Base-by-base conservation (phyloP, 495 filamentous ascomycete genomes). In the Talaromyces liani region DNA sequence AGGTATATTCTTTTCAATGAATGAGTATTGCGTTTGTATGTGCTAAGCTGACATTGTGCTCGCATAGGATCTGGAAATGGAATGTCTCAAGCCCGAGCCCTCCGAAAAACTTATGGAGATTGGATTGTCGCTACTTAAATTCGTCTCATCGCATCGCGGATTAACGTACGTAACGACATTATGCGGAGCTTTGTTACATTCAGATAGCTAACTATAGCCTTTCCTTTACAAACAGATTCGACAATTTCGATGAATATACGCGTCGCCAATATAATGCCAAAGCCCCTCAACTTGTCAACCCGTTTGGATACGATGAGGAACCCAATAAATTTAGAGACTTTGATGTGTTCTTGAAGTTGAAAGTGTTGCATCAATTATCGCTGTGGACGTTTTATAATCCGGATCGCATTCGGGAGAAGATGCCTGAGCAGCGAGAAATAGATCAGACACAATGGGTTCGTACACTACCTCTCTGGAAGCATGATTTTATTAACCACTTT, bases 191-290 rank as follows among this genome's bases (percentile, higher is more conserved):
- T 24, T 51, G 9, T n/a, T 57, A n/a, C n/a, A 55, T 36, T 60
- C 49, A 36, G 14, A 60, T 8, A 36, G 39, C 67, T 64, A 34
- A 63, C 51, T 16, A 49, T 9, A 7, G 45, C 3, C 45, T 20
- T 41, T 16, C 4, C 36, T 27, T 12, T 56, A 29, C 20, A n/a
- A 62, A 39, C 66, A 97, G 93, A 3, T 87, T 81, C 25, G 93
- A 93, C 7, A 85, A 93, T 55, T 98, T 98, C 67, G 92, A 98
- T 71, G 92, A 98, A 71, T 96, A 97, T 65, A 91, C 93, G 55
- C 87, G 91, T 66, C 86, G 91, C 60, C 93, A 97, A 75, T 98
- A 91, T 75, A 76, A 90, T 66, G 86, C 86, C 29, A 96, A 92
- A 77, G 89, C 91, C 3, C 88, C 91, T 29, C 69, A 79, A 39